phyloP scores from a whole-genome alignment of 176 grass and related monocot genomes.

The Chloris gayana region DNA sequence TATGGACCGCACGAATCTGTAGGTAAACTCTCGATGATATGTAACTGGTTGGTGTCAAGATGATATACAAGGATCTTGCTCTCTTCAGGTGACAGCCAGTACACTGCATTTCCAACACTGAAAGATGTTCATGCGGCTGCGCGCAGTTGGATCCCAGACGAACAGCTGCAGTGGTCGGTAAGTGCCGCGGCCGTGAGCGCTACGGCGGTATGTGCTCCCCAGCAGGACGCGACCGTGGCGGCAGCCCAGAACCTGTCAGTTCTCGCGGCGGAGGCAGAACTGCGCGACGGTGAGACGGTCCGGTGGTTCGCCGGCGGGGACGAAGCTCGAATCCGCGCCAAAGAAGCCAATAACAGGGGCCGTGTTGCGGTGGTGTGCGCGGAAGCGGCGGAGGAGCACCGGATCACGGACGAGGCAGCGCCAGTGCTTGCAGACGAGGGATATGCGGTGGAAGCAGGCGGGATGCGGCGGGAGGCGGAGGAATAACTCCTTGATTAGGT shows the following conservation, averaged over 20 bases:
- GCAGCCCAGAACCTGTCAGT: background rate
- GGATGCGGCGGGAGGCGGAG: background rate
- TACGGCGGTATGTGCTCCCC: background rate
- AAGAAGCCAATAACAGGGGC: background rate
- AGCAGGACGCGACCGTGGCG: conserved; percentile 10
- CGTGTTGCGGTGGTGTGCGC: background rate
- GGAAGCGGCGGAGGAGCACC: background rate
- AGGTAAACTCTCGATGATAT: background rate
- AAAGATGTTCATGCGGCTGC: background rate
- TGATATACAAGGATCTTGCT: background rate
- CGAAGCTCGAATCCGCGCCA: background rate
- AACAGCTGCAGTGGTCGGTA: background rate
- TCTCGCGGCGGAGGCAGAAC: background rate
- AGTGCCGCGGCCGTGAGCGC: background rate
- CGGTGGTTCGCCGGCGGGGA: background rate
- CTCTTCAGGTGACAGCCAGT: background rate
- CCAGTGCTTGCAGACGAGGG: background rate
- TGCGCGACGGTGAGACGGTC: background rate
- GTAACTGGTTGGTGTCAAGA: background rate
- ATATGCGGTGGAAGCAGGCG: background rate
- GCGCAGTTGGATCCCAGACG: conserved; percentile 6
- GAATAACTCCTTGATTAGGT: background rate
- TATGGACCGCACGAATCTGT: background rate
- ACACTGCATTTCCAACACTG: background rate
- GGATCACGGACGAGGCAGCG: background rate